Conservation (phyloP, 257 asterid species). For the Verbascum thapsus region DNA sequence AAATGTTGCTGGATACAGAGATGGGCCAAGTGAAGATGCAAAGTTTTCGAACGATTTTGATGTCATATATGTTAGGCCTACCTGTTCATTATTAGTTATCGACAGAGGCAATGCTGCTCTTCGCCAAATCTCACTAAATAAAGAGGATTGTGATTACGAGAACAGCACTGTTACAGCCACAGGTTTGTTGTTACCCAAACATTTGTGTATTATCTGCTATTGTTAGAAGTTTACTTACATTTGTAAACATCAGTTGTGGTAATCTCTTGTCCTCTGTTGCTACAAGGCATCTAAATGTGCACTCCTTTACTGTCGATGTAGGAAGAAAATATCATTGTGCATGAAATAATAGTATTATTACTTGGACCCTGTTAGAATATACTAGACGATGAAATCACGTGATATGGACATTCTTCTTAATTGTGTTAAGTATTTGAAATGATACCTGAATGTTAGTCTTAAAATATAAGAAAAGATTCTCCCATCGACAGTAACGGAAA, state of each 20-base stretch:
- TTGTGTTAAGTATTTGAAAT: not conserved
- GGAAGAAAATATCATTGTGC: not conserved
- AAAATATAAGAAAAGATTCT: not conserved
- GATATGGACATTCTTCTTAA: not conserved
- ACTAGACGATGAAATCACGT: not conserved
- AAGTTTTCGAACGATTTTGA: constrained; percentile 91
- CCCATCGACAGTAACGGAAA: constrained; percentile 1
- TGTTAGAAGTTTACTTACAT: not conserved
- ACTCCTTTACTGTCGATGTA: not conserved
- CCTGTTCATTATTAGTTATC: constrained; percentile 83
- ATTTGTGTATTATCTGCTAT: not conserved
- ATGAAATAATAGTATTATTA: not conserved
- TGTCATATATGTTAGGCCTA: constrained; percentile 72
- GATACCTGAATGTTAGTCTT: not conserved
- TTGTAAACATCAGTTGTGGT: not conserved
- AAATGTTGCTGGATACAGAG: constrained; percentile 85
- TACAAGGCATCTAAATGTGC: not conserved
- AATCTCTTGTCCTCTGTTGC: not conserved
- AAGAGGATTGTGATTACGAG: constrained; percentile 79
- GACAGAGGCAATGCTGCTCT: constrained; percentile 99
- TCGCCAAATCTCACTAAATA: constrained; percentile 80
- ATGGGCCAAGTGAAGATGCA: constrained; percentile 98
- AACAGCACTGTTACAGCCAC: constrained; percentile 65
- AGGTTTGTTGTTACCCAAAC: constrained; percentile 47
- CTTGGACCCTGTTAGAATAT: not conserved